These are phyloP conservation scores for Paragyromitra xinjiangensis DNA, from an alignment of 495 filamentous ascomycete genomes.

Conservation along the genomic window DNA sequence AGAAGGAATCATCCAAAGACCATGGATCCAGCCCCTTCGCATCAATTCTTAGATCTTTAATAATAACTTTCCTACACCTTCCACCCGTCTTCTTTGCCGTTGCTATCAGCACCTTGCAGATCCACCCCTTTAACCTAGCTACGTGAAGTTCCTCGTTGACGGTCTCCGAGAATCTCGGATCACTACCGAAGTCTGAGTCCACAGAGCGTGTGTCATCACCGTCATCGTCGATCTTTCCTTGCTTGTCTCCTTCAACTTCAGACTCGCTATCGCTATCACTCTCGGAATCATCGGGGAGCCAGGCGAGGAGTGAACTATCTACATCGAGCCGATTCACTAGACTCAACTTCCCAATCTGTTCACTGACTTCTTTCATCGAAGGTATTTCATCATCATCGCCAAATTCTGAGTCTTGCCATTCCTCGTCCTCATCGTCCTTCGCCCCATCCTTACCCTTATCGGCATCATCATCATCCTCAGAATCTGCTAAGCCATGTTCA, in stretches of 20 bases:
- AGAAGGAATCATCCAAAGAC: slow-evolving; percentile 14
- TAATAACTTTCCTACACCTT: slow-evolving; percentile 32
- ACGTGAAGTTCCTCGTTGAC: slow-evolving; percentile 29
- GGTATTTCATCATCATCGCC: slow-evolving; percentile 28
- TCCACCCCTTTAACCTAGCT: slow-evolving; percentile 22
- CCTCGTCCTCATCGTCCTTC: slow-evolving; percentile 7
- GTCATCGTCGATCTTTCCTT: not conserved
- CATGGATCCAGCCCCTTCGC: slow-evolving; percentile 27
- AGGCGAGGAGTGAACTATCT: slow-evolving; percentile 28
- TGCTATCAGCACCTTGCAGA: slow-evolving; percentile 28
- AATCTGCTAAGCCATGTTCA: not conserved
- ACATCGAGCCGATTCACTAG: slow-evolving; percentile 20
- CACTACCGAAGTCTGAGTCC: slow-evolving; percentile 23
- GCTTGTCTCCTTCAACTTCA: not conserved
- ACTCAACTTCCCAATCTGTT: slow-evolving; percentile 27
- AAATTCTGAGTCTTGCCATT: slow-evolving; percentile 16
- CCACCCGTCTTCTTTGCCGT: slow-evolving; percentile 40
- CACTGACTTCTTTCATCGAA: slow-evolving; percentile 30
- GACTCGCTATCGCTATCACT: slow-evolving; percentile 22
- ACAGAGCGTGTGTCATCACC: slow-evolving; percentile 16
- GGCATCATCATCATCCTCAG: not conserved
- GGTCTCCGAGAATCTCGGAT: slow-evolving; percentile 22
- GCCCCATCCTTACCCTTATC: not conserved
- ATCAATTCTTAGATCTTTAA: slow-evolving; percentile 24
- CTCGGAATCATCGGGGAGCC: slow-evolving; percentile 22